Conservation (phyloP, 2,329 filamentous ascomycete genomes). For the Stachybotrys elegans region DNA sequence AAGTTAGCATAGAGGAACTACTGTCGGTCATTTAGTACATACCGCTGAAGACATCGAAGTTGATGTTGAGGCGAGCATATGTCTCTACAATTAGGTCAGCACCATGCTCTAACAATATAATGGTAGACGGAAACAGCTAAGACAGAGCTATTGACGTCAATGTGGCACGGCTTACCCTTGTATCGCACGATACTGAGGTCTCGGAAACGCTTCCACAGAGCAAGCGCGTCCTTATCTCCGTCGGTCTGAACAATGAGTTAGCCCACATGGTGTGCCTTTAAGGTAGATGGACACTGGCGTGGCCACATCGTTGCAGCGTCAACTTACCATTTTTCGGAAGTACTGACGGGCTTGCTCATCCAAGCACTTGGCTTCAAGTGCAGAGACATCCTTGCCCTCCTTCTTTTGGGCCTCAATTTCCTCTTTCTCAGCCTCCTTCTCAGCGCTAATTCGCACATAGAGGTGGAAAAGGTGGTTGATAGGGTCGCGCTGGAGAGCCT, state of each 20-base stretch:
- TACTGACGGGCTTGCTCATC: slow-evolving; percentile 72
- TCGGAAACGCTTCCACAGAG: slow-evolving; percentile 61
- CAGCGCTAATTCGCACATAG: slow-evolving; percentile 71
- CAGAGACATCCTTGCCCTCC: slow-evolving; percentile 43
- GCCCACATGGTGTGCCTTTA: neutral
- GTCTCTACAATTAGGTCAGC: slow-evolving; percentile 34
- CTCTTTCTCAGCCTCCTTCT: slow-evolving; percentile 63
- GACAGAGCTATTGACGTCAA: no score
- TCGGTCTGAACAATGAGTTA: slow-evolving; percentile 41
- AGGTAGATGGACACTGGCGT: neutral
- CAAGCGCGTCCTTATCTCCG: slow-evolving; percentile 54
- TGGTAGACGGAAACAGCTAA: no score
- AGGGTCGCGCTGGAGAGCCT: slow-evolving; percentile 64
- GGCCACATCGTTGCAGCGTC: neutral
- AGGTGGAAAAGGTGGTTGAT: slow-evolving; percentile 80
- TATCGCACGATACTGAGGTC: slow-evolving; percentile 64
- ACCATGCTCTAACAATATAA: no score
- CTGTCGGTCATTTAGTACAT: no score
- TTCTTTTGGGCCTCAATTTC: slow-evolving; percentile 53
- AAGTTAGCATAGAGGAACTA: slow-evolving; percentile 6
- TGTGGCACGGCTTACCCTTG: slow-evolving; percentile 31
- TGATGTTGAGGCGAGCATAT: slow-evolving; percentile 66
- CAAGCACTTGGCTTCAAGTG: slow-evolving; percentile 49
- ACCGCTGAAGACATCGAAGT: slow-evolving; percentile 59
- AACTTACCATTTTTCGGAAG: slow-evolving; percentile 56